These are phyloP conservation scores for Schrenkiella parvula DNA, from an alignment of 345 rosid genomes.

Conservation along the genomic window DNA sequence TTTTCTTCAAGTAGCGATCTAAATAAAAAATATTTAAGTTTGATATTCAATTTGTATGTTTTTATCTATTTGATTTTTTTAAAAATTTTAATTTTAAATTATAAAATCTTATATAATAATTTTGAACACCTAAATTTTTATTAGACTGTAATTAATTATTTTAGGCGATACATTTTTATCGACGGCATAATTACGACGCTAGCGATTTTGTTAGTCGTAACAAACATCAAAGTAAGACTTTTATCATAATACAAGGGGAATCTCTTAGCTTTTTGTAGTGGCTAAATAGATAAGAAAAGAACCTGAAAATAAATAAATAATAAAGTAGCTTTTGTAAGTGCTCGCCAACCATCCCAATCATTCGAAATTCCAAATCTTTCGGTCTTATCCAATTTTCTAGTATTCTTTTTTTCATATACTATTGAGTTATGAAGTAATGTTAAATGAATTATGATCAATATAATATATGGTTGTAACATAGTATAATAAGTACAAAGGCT, in stretches of 20 bases:
- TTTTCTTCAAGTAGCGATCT: too few relatives aligned
- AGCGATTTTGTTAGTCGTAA: too few relatives aligned
- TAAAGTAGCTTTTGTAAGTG: conserved; percentile 20
- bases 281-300: not conserved
- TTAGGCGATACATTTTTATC: too few relatives aligned
- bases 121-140: too few relatives aligned
- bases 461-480: not conserved
- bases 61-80: too few relatives aligned
- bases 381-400: conserved; percentile 5
- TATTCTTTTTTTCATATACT: not conserved
- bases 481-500: not conserved
- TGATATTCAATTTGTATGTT: too few relatives aligned
- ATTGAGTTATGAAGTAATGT: not conserved
- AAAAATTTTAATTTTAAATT: too few relatives aligned
- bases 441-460: not conserved
- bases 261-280: not conserved
- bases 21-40: too few relatives aligned
- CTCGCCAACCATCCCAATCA: conserved; percentile 26
- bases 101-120: too few relatives aligned
- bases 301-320: not conserved
- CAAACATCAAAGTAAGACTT: too few relatives aligned
- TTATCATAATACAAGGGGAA: not conserved
- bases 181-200: too few relatives aligned
- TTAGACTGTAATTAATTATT: too few relatives aligned
- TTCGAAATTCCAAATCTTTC: not conserved